Evolutionary conservation across 108 stramenopile species (phyloP).

Genomic region (Cyclotella cryptica): DNA sequence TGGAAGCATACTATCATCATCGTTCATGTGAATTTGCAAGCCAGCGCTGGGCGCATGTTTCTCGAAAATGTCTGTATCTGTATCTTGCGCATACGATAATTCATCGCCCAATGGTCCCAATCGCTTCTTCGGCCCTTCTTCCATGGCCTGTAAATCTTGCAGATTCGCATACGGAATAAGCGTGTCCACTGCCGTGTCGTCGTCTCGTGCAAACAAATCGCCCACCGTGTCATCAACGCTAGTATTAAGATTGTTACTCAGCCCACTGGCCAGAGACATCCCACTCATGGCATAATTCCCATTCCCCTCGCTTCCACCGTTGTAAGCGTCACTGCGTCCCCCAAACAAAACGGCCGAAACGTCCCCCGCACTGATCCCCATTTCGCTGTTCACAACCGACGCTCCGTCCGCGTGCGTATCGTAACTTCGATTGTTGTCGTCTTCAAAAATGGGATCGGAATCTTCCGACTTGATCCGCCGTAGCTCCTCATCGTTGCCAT

Average conservation of each 20-base stretch:
- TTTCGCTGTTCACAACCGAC: background rate
- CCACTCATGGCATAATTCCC: background rate
- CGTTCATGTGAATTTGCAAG: background rate
- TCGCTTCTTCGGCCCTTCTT: conserved; percentile 2
- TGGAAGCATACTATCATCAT: background rate
- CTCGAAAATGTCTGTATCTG: background rate
- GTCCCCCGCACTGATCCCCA: conserved; percentile 5
- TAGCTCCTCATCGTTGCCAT: background rate
- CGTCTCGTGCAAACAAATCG: conserved; percentile 4
- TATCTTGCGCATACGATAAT: conserved; percentile 20
- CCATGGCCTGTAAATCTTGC: background rate
- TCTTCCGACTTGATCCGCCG: background rate
- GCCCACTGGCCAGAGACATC: no score
- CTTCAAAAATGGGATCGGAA: background rate
- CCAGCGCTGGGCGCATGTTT: background rate
- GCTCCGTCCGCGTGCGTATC: background rate
- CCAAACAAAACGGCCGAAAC: conserved; percentile 10
- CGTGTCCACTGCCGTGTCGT: background rate
- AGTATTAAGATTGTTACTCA: background rate
- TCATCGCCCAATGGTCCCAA: conserved; percentile 46
- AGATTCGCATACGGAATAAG: background rate
- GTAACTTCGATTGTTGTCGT: background rate
- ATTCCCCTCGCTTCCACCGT: background rate
- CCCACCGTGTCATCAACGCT: background rate
- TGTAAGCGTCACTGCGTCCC: background rate